A percentile compares a stretch with the other conserved stretches of the same genome.
phyloP scores from a whole-genome alignment of 345 rosid genomes.

The Citrus sinensis region DNA sequence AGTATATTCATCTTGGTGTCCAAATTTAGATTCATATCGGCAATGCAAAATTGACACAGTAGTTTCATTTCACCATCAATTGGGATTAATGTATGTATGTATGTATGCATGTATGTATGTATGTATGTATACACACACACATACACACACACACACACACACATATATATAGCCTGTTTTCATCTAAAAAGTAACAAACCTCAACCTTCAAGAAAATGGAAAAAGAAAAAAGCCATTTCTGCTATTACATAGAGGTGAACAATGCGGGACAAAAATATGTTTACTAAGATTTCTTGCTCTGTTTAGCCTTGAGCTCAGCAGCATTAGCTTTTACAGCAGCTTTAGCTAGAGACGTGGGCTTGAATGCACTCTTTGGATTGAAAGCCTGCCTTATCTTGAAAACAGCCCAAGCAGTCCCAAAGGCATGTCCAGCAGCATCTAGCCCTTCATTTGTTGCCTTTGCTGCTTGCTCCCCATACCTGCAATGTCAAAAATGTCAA shows the following conservation, averaged over 20 bases:
- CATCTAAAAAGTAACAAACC: neutral
- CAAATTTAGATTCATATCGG: neutral
- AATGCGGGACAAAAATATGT: neutral
- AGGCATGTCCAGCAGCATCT: conserved; percentile 83
- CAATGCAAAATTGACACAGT: neutral
- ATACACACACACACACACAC: too few species aligned
- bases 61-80: neutral
- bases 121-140: neutral
- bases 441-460: conserved; percentile 68
- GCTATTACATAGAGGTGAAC: neutral
- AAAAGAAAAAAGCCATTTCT: neutral
- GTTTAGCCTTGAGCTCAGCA: conserved; percentile 40
- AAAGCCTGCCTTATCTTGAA: conserved; percentile 86
- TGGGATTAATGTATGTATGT: too few species aligned
- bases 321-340: conserved; percentile 53
- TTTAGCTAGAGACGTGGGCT: conserved; percentile 64
- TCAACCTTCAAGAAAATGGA: neutral
- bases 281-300: conserved; percentile 18
- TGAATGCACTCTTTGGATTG: conserved; percentile 70
- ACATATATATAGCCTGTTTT: neutral
- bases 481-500: conserved; percentile 19
- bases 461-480: conserved; percentile 82
- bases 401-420: conserved; percentile 94
- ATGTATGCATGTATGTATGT: too few species aligned
- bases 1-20: neutral